Conservation (phyloP, 2,329 filamentous ascomycete genomes). For the Hypoxylon sp. region DNA sequence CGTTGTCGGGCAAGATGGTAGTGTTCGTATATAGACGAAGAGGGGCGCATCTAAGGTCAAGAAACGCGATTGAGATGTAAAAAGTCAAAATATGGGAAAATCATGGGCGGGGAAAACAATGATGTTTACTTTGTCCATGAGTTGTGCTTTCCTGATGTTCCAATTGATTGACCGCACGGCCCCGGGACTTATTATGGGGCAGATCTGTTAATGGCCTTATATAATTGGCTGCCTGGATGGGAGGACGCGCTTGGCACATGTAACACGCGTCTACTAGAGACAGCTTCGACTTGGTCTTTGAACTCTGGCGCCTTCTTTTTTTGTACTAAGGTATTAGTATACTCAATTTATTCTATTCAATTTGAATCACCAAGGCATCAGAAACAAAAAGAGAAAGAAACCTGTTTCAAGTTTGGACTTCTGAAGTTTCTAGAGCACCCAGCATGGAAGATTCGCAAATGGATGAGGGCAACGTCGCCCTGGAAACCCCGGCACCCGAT, state of each 20-base stretch:
- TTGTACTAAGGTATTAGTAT: conserved; percentile 1
- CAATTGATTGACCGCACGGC: conserved; percentile 42
- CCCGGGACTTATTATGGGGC: conserved; percentile 35
- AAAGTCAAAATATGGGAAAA: conserved; percentile 7
- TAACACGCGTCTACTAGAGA: conserved; percentile 41
- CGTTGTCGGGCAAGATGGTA: conserved; percentile 7
- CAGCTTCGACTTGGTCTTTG: conserved; percentile 13
- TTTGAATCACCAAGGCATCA: not conserved
- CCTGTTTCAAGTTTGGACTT: not conserved
- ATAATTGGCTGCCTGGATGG: conserved; percentile 16
- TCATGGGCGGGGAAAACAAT: conserved; percentile 29
- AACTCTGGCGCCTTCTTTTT: not conserved
- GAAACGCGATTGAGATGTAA: conserved; percentile 5
- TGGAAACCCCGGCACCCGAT: conserved; percentile 53
- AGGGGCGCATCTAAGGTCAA: conserved; percentile 14
- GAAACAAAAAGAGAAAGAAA: not conserved
- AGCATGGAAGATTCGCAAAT: conserved; percentile 59
- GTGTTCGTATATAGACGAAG: not conserved
- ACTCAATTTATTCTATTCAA: not conserved
- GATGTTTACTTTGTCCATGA: conserved; percentile 40
- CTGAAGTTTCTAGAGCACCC: not conserved
- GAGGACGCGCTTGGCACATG: conserved; percentile 41
- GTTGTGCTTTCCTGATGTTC: conserved; percentile 30
- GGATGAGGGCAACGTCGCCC: conserved; percentile 53
- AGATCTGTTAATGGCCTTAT: conserved; percentile 2